These are phyloP conservation scores for Chaetomium sp. DNA, from an alignment of 2,329 filamentous ascomycete species.

Conservation along the genomic window DNA sequence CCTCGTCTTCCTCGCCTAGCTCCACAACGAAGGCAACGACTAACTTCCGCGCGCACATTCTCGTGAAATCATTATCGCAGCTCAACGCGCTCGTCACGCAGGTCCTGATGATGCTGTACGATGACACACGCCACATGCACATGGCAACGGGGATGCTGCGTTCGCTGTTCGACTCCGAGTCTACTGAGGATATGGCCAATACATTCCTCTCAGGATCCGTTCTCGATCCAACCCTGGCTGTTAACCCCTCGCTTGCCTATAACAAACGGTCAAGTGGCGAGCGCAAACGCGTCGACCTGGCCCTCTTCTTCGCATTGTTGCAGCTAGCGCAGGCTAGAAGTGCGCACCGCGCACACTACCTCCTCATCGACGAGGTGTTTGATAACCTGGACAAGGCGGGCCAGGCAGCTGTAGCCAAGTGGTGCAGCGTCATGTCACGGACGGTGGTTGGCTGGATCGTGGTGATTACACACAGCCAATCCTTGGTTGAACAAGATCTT, in stretches of 20 bases:
- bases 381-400: background rate
- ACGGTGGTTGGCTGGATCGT: background rate
- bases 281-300: background rate
- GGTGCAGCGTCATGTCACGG: background rate
- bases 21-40: background rate
- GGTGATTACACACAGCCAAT: background rate
- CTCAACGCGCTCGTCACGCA: background rate
- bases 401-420: background rate
- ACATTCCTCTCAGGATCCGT: background rate
- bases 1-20: background rate
- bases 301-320: background rate
- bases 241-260: background rate
- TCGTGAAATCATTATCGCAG: background rate
- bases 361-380: conserved; percentile 1
- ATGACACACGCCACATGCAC: background rate
- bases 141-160: background rate
- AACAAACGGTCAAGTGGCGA: background rate
- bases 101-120: background rate
- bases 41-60: background rate
- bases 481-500: background rate
- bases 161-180: background rate
- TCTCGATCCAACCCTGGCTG: background rate
- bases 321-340: background rate
- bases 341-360: background rate
- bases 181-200: too few relatives aligned